A percentile compares a stretch with the other conserved stretches of the same genome.
Evolutionary conservation across 805 yeast species (phyloP).

Genomic region (Lachancea fermentati): DNA sequence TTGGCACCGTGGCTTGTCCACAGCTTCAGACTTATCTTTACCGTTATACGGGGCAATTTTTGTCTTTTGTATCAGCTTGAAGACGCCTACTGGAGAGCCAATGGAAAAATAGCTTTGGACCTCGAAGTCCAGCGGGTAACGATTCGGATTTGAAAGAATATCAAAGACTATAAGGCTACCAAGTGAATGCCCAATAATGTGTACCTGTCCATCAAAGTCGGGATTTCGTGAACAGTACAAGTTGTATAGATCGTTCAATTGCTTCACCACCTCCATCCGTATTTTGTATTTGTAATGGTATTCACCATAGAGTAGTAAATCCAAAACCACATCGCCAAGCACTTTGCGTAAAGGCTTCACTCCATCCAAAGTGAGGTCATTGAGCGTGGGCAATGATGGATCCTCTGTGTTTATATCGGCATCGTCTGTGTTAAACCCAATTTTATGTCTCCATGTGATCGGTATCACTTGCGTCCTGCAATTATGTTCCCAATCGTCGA

Average conservation of each 20-base stretch:
- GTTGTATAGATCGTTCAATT: slow-evolving; percentile 58
- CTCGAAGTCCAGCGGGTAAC: slow-evolving; percentile 51
- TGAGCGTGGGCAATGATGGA: slow-evolving; percentile 50
- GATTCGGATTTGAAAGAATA: slow-evolving; percentile 48
- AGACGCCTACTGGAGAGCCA: slow-evolving; percentile 89
- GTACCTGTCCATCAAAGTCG: slow-evolving; percentile 70
- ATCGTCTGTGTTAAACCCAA: slow-evolving; percentile 49
- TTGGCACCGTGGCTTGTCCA: slow-evolving; percentile 47
- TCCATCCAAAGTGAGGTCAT: slow-evolving; percentile 72
- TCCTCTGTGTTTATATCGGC: slow-evolving; percentile 39
- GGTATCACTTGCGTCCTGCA: slow-evolving; percentile 81
- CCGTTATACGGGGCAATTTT: slow-evolving; percentile 41
- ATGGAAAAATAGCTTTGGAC: slow-evolving; percentile 72
- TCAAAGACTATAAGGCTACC: slow-evolving; percentile 86
- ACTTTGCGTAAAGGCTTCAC: slow-evolving; percentile 70
- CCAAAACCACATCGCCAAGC: slow-evolving; percentile 82
- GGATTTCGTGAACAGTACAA: slow-evolving; percentile 62
- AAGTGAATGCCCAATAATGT: slow-evolving; percentile 83
- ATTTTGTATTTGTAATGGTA: slow-evolving; percentile 60
- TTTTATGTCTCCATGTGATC: slow-evolving; percentile 82
- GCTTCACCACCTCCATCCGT: slow-evolving; percentile 50
- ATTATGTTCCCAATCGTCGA: slow-evolving; percentile 41
- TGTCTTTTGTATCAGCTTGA: slow-evolving; percentile 64
- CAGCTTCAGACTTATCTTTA: slow-evolving; percentile 10
- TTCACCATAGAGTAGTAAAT: slow-evolving; percentile 74